These are phyloP conservation scores for Ambrosiella xylebori DNA, from an alignment of 2,329 filamentous ascomycete species.

Conservation along the genomic window DNA sequence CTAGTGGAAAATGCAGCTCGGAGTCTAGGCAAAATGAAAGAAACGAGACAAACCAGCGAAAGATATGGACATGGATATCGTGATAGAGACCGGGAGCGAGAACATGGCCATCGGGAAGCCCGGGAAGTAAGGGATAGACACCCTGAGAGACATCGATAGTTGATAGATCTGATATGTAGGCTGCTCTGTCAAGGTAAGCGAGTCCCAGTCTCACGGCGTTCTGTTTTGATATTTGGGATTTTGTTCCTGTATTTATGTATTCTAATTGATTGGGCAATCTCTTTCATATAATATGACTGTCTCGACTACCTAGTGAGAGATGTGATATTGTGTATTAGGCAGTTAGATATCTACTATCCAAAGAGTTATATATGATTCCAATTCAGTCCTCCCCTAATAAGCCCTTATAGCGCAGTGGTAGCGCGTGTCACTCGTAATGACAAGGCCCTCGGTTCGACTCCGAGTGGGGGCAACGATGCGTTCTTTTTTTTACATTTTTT, in stretches of 20 bases:
- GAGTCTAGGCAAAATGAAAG: background rate
- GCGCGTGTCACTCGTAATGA: constrained; percentile 24
- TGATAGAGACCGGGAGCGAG: background rate
- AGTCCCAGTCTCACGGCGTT: background rate
- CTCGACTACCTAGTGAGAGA: no score
- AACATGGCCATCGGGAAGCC: background rate
- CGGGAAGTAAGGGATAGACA: background rate
- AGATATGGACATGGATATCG: background rate
- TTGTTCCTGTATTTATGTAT: background rate
- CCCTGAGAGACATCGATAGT: background rate
- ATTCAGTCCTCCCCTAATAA: background rate
- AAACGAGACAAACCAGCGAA: constrained; percentile 1
- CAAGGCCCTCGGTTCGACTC: constrained; percentile 23
- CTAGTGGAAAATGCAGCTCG: constrained; percentile 1
- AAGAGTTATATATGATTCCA: background rate
- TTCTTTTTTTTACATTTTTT: background rate
- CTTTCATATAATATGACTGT: background rate
- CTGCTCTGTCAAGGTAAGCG: background rate
- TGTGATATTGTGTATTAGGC: background rate
- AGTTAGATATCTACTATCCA: background rate
- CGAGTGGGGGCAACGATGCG: constrained; percentile 18
- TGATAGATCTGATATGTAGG: background rate
- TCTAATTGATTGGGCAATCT: background rate
- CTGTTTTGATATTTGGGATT: background rate
- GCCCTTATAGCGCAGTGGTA: constrained; percentile 23